A percentile compares a stretch with the other conserved stretches of the same genome.
phyloP scores from a whole-genome alignment of 805 yeast genomes.

The Sungouiozyma ichnusensis region DNA sequence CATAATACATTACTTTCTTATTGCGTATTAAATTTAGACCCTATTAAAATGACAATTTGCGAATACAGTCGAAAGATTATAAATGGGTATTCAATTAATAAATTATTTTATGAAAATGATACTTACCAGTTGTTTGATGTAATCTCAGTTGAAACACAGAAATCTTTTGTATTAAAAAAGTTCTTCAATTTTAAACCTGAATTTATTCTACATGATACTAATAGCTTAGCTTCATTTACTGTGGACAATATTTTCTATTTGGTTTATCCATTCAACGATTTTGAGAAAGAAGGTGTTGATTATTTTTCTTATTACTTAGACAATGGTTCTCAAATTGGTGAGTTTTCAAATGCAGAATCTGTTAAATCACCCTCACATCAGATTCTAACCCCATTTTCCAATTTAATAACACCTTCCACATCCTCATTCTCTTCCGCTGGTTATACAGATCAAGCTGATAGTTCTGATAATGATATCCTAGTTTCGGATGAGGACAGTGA shows the following conservation, averaged over 20 bases:
- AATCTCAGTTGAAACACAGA: conserved; percentile 1
- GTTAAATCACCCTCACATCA: neutral
- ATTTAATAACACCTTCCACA: neutral
- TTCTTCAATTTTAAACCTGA: neutral
- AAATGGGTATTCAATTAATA: conserved; percentile 7
- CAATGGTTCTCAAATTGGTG: neutral
- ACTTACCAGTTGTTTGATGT: conserved; percentile 8
- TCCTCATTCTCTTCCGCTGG: neutral
- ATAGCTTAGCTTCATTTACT: neutral
- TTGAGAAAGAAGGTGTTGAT: conserved; percentile 12
- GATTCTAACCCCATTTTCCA: neutral
- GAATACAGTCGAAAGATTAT: neutral
- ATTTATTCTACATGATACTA: neutral
- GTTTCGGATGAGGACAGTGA: conserved; percentile 4
- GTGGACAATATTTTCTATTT: conserved; percentile 1
- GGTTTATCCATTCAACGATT: conserved; percentile 7
- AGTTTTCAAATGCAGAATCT: neutral
- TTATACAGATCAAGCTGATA: conserved; percentile 3
- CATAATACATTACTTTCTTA: too few relatives aligned
- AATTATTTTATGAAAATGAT: conserved; percentile 7
- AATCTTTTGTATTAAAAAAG: conserved; percentile 7
- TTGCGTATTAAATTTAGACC: too few relatives aligned
- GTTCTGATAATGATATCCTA: conserved; percentile 6
- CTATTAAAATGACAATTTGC: neutral
- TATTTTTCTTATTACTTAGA: conserved; percentile 11